phyloP scores from a whole-genome alignment of 805 yeast species.

The Komagataella kurtzmanii region DNA sequence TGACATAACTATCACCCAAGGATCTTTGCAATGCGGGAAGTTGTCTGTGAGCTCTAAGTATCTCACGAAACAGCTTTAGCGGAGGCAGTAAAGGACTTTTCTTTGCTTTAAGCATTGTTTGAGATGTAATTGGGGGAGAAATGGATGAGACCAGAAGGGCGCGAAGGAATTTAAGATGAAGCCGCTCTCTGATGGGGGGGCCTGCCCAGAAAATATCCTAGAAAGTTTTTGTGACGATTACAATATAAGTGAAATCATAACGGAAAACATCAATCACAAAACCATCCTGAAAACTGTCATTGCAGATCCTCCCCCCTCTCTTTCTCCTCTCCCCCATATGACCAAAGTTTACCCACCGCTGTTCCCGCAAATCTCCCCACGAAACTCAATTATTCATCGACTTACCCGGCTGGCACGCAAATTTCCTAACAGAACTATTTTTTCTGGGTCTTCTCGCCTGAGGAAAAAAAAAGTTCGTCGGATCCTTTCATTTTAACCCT shows the following conservation, averaged over 20 bases:
- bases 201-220: background rate
- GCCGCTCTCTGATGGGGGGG: background rate
- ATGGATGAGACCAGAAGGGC: background rate
- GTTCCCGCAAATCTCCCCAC: background rate
- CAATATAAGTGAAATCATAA: background rate
- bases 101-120: slow-evolving; percentile 5
- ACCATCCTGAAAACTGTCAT: background rate
- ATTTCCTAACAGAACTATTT: background rate
- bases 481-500: background rate
- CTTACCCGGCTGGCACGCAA: background rate
- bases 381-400: background rate
- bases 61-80: slow-evolving; percentile 58
- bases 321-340: background rate
- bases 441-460: background rate
- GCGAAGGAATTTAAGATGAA: background rate
- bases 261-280: too few species aligned
- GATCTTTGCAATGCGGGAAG: slow-evolving; percentile 59
- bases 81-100: slow-evolving; percentile 67
- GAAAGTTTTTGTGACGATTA: too few species aligned
- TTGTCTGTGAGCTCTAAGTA: slow-evolving; percentile 65
- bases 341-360: background rate
- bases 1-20: slow-evolving; percentile 84
- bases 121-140: background rate
- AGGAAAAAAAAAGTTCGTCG: background rate
- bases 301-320: background rate